Percentiles rank a stretch among this genome's conserved stretches.
Evolutionary conservation across 371 early-diverging fungal genomes (phyloP).

Genomic region (Mucor saturninus): DNA sequence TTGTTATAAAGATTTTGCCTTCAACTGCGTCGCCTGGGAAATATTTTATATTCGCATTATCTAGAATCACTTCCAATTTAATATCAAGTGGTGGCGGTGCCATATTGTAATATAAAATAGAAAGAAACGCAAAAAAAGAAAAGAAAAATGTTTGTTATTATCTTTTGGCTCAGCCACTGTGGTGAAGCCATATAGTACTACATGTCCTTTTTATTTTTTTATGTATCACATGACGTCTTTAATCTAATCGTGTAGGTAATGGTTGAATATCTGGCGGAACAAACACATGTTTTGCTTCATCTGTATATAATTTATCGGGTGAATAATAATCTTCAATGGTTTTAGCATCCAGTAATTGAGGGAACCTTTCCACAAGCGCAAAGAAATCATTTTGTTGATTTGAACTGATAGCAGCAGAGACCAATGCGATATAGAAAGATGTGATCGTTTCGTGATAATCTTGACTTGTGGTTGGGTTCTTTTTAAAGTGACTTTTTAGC

Average conservation of each 20-base stretch:
- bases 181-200: neutral
- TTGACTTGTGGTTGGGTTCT: conserved; percentile 36
- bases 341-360: conserved; percentile 45
- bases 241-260: conserved; percentile 31
- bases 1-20: conserved; percentile 25
- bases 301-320: conserved; percentile 39
- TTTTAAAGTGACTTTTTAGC: conserved; percentile 49
- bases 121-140: conserved; percentile 1
- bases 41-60: conserved; percentile 14
- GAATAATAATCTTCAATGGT: conserved; percentile 59
- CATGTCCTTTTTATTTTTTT: neutral
- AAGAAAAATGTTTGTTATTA: neutral
- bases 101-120: conserved; percentile 2
- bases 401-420: conserved; percentile 46
- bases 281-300: conserved; percentile 44
- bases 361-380: conserved; percentile 53
- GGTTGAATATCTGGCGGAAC: conserved; percentile 51
- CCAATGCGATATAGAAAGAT: conserved; percentile 54
- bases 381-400: conserved; percentile 55
- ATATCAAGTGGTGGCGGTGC: conserved; percentile 18
- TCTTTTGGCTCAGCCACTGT: neutral
- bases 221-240: neutral
- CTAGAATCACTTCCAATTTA: conserved; percentile 27
- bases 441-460: conserved; percentile 68
- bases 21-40: conserved; percentile 24